Evolutionary conservation across 129 eudicot genomes (phyloP).

Genomic region (Centrapalus pauciflorus): DNA sequence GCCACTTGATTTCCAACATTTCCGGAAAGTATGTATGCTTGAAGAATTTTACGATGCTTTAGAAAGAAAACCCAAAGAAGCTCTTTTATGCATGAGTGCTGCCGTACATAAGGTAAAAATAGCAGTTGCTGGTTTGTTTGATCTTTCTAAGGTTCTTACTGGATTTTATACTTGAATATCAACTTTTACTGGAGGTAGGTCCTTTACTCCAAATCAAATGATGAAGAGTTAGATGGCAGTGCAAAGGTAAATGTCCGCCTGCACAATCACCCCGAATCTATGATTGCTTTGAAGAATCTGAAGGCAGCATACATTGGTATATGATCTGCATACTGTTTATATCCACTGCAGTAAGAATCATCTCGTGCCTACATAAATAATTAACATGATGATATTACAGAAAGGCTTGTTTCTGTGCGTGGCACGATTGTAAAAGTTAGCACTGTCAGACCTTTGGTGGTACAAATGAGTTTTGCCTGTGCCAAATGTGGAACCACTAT

Average conservation of each 20-base stretch:
- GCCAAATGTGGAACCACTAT: slow-evolving; percentile 72
- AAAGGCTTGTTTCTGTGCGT: slow-evolving; percentile 81
- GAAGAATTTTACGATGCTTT: slow-evolving; percentile 43
- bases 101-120: slow-evolving; percentile 75
- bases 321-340: not conserved
- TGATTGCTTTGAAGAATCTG: slow-evolving; percentile 85
- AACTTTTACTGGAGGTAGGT: slow-evolving; percentile 28
- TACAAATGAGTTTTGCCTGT: slow-evolving; percentile 75
- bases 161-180: not conserved
- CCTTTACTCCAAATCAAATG: slow-evolving; percentile 23
- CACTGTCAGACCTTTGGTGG: slow-evolving; percentile 86
- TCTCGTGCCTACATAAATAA: slow-evolving; percentile 3
- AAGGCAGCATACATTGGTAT: slow-evolving; percentile 97
- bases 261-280: slow-evolving; percentile 73
- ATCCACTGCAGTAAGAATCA: not conserved
- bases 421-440: slow-evolving; percentile 92
- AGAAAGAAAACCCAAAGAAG: slow-evolving; percentile 78
- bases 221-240: slow-evolving; percentile 29
- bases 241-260: slow-evolving; percentile 75
- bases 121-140: not conserved
- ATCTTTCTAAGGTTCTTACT: not conserved
- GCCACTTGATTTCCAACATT: slow-evolving; percentile 79
- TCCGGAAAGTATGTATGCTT: slow-evolving; percentile 46
- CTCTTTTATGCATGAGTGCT: slow-evolving; percentile 78
- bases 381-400: slow-evolving; percentile 33